Evolutionary conservation across 805 yeast species (phyloP).

Genomic region (Cyberlindnera amylophila): DNA sequence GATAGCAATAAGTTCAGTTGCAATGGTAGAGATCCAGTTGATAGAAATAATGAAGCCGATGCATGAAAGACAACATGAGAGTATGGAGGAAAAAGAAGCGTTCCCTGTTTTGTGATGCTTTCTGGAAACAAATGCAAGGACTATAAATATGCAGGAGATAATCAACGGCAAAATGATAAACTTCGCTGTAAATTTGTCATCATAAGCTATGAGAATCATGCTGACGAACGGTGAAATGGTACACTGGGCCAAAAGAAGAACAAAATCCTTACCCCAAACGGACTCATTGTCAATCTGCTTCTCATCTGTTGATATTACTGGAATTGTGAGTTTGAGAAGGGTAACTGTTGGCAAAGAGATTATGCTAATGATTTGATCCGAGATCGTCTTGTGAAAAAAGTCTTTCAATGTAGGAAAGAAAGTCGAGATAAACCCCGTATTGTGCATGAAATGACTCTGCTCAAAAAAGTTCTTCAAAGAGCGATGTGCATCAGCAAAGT

Average conservation of each 20-base stretch:
- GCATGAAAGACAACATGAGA: constrained; percentile 27
- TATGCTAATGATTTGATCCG: constrained; percentile 29
- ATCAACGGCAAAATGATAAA: constrained; percentile 9
- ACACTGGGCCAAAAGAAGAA: constrained; percentile 30
- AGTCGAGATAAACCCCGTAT: constrained; percentile 4
- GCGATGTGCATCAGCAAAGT: constrained; percentile 13
- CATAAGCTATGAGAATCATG: constrained; percentile 14
- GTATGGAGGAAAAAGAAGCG: background rate
- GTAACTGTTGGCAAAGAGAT: constrained; percentile 34
- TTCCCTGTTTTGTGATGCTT: background rate
- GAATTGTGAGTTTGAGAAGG: constrained; percentile 33
- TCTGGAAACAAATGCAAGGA: constrained; percentile 1
- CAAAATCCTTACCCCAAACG: constrained; percentile 19
- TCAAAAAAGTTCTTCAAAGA: constrained; percentile 8
- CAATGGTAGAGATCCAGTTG: constrained; percentile 59
- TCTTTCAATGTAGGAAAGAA: constrained; percentile 32
- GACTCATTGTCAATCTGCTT: constrained; percentile 20
- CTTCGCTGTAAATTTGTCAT: constrained; percentile 2
- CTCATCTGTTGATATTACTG: constrained; percentile 30
- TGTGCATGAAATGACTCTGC: constrained; percentile 2
- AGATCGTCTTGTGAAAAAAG: constrained; percentile 24
- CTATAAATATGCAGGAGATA: constrained; percentile 5
- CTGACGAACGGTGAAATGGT: constrained; percentile 28
- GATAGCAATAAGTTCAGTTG: constrained; percentile 51
- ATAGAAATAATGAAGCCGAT: constrained; percentile 68